Base-by-base conservation (phyloP, 768 basidiomycete genomes). In the Lactarius vividus region DNA sequence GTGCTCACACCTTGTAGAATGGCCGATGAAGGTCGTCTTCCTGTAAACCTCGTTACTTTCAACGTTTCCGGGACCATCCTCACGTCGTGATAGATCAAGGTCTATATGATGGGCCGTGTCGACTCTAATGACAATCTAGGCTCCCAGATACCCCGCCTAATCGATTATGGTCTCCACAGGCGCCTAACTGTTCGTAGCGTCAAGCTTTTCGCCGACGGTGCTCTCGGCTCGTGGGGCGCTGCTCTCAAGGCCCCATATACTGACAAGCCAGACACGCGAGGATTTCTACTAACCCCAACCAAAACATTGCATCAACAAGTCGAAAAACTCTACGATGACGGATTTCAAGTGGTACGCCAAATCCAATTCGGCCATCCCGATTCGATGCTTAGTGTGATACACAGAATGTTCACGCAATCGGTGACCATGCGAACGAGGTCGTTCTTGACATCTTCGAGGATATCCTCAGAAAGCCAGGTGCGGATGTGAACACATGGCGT, bases 221-320 rank as follows among this genome's bases (percentile, higher is more conserved):
- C 96, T 0, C 83, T 98, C 4, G 94, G 96, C 0, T 92, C 91
- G 2, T 92, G 91, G 82, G 96, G 96, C 8, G 95, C 96, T 0
- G 95, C 96, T 0, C 81, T 98, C 63, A 77, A 92, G 6, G 83
- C 88, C 57, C 92, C 94, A 20, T 98, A 97, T 74, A 83, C 86
- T 0, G 92, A 96, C 75, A 85, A 89, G 26, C 87, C 91, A 2
- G 81, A 84, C 0, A 86, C 84, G 29, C 80, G 73, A 10, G 96
- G 96, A 1, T 79, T 92, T 62, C 81, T 98, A 81, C 82, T 85
- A 29, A 79, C 79, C 59, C 77, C 81, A 2, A 82, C 86, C 26
- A 81, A 84, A 20, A 78, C 77, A 1, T 79, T 96, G 63, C 74
- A 78, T 2, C 71, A 78, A 26, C 77, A 89, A 15, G 83, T 91